Evolutionary conservation across 805 yeast species (phyloP).

Genomic region (Dipodascus albidus): DNA sequence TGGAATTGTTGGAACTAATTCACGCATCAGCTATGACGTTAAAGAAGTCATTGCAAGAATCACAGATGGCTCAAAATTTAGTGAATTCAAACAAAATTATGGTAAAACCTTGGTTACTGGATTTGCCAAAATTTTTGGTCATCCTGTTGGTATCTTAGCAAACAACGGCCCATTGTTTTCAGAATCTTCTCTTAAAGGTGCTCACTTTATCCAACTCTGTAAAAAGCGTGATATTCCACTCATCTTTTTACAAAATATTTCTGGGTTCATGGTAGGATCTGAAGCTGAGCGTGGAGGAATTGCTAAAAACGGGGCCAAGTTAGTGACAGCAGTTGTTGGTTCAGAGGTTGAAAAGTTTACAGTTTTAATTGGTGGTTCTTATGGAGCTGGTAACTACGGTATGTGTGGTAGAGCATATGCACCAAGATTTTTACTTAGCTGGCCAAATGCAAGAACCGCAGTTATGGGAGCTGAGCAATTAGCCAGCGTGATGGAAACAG

Average conservation of each 20-base stretch:
- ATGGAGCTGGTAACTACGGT: slow-evolving; percentile 26
- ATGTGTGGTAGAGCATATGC: slow-evolving; percentile 26
- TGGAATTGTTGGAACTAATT: slow-evolving; percentile 23
- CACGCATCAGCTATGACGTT: slow-evolving; percentile 21
- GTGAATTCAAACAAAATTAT: slow-evolving; percentile 22
- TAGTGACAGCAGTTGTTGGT: slow-evolving; percentile 25
- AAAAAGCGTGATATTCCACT: slow-evolving; percentile 24
- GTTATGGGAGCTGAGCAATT: slow-evolving; percentile 27
- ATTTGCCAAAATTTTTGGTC: slow-evolving; percentile 21
- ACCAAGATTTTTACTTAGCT: slow-evolving; percentile 23
- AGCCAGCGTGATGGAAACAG: slow-evolving; percentile 22
- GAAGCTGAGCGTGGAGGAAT: slow-evolving; percentile 25
- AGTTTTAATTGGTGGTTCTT: slow-evolving; percentile 23
- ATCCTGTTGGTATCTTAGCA: slow-evolving; percentile 23
- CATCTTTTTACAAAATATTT: slow-evolving; percentile 23
- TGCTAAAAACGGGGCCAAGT: slow-evolving; percentile 25
- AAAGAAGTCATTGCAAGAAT: slow-evolving; percentile 24
- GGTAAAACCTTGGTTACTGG: slow-evolving; percentile 24
- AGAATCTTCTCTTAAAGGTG: slow-evolving; percentile 24
- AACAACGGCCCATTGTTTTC: slow-evolving; percentile 23
- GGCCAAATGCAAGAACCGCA: slow-evolving; percentile 25
- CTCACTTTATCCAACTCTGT: slow-evolving; percentile 24
- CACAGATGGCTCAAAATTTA: slow-evolving; percentile 22
- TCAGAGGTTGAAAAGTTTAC: slow-evolving; percentile 24
- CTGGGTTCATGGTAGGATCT: slow-evolving; percentile 26